These are phyloP conservation scores for Xylariaceae sp. DNA, from an alignment of 2,329 filamentous ascomycete species.

Conservation along the genomic window DNA sequence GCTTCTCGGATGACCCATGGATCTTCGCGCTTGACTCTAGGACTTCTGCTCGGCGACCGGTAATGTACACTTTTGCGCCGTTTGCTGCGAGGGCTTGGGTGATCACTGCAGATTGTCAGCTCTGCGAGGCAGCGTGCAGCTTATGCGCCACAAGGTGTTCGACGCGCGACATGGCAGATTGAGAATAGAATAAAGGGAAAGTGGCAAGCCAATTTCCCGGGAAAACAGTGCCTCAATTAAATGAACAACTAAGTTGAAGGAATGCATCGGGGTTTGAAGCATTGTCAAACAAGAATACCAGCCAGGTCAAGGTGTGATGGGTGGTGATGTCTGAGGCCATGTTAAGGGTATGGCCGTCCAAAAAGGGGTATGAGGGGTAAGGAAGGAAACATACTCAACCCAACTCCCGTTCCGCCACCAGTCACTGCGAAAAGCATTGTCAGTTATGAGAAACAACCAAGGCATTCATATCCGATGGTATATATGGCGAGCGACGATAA, in stretches of 20 bases:
- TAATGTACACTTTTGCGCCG: constrained; percentile 37
- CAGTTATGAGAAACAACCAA: too few species aligned
- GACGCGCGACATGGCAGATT: neutral
- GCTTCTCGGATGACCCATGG: constrained; percentile 41
- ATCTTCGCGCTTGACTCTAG: constrained; percentile 41
- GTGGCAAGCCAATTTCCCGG: constrained; percentile 3
- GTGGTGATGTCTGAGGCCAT: too few species aligned
- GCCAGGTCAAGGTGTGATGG: too few species aligned
- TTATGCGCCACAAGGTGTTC: neutral
- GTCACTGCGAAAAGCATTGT: constrained; percentile 19
- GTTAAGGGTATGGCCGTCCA: too few species aligned
- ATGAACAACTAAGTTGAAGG: too few species aligned
- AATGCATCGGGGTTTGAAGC: too few species aligned
- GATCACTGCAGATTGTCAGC: constrained; percentile 34
- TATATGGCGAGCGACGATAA: neutral
- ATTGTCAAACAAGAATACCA: too few species aligned
- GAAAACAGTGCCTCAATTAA: too few species aligned
- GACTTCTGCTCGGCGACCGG: constrained; percentile 43
- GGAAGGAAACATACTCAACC: constrained; percentile 23
- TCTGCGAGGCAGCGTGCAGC: neutral
- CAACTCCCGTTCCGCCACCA: constrained; percentile 29
- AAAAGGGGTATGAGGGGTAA: neutral
- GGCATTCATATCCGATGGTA: too few species aligned
- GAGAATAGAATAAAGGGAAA: neutral
- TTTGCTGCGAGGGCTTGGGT: constrained; percentile 45